Percentiles rank a stretch among this genome's conserved stretches.
These are phyloP conservation scores for Kluyveromyces lactis DNA, from an alignment of 805 yeast genomes.

Conservation along the genomic window DNA sequence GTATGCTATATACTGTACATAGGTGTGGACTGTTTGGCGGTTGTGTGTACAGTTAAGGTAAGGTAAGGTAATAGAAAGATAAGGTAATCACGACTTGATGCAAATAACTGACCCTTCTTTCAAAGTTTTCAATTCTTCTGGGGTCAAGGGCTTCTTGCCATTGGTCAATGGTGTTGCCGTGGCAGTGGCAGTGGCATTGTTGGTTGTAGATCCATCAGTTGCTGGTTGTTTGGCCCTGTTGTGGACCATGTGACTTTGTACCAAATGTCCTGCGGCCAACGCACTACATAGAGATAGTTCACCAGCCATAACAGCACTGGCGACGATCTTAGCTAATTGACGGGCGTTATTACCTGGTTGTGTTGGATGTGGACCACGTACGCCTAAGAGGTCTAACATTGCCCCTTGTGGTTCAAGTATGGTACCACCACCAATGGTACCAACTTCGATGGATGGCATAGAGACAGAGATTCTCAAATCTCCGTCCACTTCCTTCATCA, in stretches of 20 bases:
- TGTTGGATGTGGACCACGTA: conserved; percentile 90
- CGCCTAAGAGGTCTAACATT: conserved; percentile 89
- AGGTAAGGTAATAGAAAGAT: background rate
- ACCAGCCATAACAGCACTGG: conserved; percentile 92
- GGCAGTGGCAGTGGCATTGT: conserved; percentile 26
- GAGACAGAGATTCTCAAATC: conserved; percentile 90
- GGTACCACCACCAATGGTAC: conserved; percentile 99
- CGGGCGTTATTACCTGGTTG: conserved; percentile 93
- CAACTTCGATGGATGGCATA: conserved; percentile 98
- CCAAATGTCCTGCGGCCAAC: conserved; percentile 96
- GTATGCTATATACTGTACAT: no score
- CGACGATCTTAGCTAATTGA: conserved; percentile 85
- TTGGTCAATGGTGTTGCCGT: conserved; percentile 19
- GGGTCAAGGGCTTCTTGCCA: conserved; percentile 9
- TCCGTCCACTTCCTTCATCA: conserved; percentile 79
- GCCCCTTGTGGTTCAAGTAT: conserved; percentile 95
- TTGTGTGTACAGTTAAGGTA: no score
- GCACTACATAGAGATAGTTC: conserved; percentile 94
- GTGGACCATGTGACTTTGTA: conserved; percentile 94
- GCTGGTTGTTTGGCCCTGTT: conserved; percentile 62
- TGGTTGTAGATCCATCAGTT: conserved; percentile 16
- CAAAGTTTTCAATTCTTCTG: conserved; percentile 39
- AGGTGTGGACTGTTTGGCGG: no score
- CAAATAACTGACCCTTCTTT: conserved; percentile 70
- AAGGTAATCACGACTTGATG: conserved; percentile 61